Conservation (phyloP, 805 yeast genomes). For the Scheffersomyces ergatensis region DNA sequence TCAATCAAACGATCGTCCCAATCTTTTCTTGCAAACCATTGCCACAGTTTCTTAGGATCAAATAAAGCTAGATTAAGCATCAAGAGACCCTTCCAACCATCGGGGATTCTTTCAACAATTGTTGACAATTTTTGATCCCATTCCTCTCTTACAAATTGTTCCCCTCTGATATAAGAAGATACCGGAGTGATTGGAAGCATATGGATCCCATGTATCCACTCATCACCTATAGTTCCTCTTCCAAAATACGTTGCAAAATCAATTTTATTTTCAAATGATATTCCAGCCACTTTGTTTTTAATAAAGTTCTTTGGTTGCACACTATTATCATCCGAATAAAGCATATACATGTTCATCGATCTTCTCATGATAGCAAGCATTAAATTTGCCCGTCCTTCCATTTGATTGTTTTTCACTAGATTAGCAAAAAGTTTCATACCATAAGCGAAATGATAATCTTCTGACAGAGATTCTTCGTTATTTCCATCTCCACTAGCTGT, state of each 20-base stretch:
- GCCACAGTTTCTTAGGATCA: constrained; percentile 54
- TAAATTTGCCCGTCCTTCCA: constrained; percentile 55
- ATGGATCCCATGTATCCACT: constrained; percentile 77
- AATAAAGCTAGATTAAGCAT: constrained; percentile 71
- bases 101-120: constrained; percentile 48
- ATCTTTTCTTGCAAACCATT: constrained; percentile 43
- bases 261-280: constrained; percentile 67
- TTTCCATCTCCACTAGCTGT: constrained; percentile 72
- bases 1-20: constrained; percentile 65
- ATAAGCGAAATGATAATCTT: constrained; percentile 70
- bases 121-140: constrained; percentile 52
- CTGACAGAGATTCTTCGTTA: constrained; percentile 72
- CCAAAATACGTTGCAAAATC: constrained; percentile 79
- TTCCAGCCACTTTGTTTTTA: constrained; percentile 69
- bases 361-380: constrained; percentile 59
- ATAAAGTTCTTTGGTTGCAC: constrained; percentile 57
- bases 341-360: constrained; percentile 55
- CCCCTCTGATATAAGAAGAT: constrained; percentile 57
- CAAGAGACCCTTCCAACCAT: constrained; percentile 74
- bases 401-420: constrained; percentile 48
- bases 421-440: constrained; percentile 67
- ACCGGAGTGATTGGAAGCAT: constrained; percentile 72
- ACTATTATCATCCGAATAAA: constrained; percentile 50
- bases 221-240: constrained; percentile 50
- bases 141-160: constrained; percentile 58